These are phyloP conservation scores for Lachnellula arida DNA, from an alignment of 2,329 filamentous ascomycete species.

Conservation along the genomic window DNA sequence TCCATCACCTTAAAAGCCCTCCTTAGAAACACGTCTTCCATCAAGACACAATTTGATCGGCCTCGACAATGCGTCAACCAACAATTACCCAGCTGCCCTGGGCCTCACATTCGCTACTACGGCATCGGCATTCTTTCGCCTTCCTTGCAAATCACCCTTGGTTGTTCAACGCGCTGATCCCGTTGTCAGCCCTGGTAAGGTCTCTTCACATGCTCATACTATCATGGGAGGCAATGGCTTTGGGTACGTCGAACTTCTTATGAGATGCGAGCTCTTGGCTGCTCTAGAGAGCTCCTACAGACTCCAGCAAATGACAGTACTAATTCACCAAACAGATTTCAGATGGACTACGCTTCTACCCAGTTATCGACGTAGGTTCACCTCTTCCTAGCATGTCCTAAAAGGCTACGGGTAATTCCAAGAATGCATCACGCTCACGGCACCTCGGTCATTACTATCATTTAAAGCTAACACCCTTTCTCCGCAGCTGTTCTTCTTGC, in stretches of 20 bases:
- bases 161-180: slow-evolving; percentile 54
- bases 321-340: slow-evolving; percentile 23
- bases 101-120: slow-evolving; percentile 2
- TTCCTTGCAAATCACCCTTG: slow-evolving; percentile 33
- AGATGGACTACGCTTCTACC: slow-evolving; percentile 49
- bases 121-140: slow-evolving; percentile 44
- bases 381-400: too few species aligned
- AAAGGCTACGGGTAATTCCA: too few species aligned
- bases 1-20: neutral
- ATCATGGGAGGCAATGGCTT: slow-evolving; percentile 61
- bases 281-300: too few species aligned
- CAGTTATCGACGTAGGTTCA: slow-evolving; percentile 37
- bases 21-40: neutral
- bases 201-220: slow-evolving; percentile 55
- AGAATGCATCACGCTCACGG: too few species aligned
- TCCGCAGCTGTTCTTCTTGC: slow-evolving; percentile 53
- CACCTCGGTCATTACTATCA: too few species aligned
- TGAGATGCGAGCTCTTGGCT: too few species aligned
- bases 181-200: slow-evolving; percentile 49
- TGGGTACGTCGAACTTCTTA: slow-evolving; percentile 27
- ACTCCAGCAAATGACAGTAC: too few species aligned
- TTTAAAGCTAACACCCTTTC: too few species aligned
- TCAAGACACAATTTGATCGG: slow-evolving; percentile 1
- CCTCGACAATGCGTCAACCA: neutral
- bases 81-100: neutral